Percentiles rank a stretch among this genome's conserved stretches.
phyloP scores from a whole-genome alignment of 2,329 filamentous ascomycete species.

The Alternaria ventricosa region DNA sequence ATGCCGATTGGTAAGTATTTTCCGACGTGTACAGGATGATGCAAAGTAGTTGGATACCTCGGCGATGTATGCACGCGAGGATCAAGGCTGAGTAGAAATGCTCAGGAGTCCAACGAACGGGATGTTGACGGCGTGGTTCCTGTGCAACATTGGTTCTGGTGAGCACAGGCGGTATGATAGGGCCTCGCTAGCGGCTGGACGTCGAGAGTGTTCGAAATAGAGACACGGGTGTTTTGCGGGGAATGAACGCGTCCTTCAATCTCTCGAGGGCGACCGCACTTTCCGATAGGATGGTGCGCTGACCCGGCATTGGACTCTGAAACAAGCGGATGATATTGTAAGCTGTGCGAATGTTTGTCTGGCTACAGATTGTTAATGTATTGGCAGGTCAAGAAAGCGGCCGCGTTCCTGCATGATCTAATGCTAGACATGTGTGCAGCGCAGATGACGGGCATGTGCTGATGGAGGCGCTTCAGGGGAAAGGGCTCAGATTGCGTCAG shows the following conservation, averaged over 20 bases:
- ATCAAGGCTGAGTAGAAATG: not conserved
- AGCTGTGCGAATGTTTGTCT: not conserved
- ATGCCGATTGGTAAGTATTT: slow-evolving; percentile 1
- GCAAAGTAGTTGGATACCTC: not conserved
- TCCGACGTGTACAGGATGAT: not conserved
- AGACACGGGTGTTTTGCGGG: slow-evolving; percentile 9
- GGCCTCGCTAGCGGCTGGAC: not conserved
- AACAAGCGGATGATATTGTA: not conserved
- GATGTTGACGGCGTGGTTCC: not conserved
- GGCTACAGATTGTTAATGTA: not conserved
- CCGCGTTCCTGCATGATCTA: slow-evolving; percentile 28
- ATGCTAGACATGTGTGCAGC: slow-evolving; percentile 2
- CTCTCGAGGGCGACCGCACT: slow-evolving; percentile 8
- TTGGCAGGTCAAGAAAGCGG: slow-evolving; percentile 10
- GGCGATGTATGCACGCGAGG: not conserved
- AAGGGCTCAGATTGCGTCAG: not conserved
- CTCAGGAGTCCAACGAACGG: not conserved
- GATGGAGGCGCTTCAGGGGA: slow-evolving; percentile 3
- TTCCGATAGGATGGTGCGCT: slow-evolving; percentile 1
- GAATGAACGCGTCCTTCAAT: slow-evolving; percentile 18
- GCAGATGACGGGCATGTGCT: slow-evolving; percentile 6
- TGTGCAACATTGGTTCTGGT: not conserved
- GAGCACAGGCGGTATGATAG: not conserved
- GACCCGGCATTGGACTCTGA: slow-evolving; percentile 1
- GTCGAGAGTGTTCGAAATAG: not conserved